Conservation (phyloP, 2,329 filamentous ascomycete genomes). For the Pseudogymnoascus sp. region DNA sequence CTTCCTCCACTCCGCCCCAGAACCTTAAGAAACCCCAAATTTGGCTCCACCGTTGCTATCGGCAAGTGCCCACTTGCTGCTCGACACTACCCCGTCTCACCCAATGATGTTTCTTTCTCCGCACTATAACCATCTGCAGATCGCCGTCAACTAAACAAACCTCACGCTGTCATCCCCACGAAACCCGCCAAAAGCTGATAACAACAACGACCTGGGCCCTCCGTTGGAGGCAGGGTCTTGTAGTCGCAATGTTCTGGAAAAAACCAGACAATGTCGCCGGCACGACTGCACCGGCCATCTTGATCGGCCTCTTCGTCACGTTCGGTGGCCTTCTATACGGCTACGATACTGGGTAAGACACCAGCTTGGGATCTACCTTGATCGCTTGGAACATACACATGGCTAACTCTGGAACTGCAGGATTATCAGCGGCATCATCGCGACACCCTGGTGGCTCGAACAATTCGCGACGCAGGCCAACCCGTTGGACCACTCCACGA, state of each 20-base stretch:
- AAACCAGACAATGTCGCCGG: conserved; percentile 70
- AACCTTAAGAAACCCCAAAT: conserved; percentile 8
- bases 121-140: conserved; percentile 6
- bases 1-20: background rate
- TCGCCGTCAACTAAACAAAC: conserved; percentile 5
- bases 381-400: background rate
- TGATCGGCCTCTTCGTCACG: conserved; percentile 64
- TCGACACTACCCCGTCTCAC: background rate
- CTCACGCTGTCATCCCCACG: background rate
- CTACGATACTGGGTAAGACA: conserved; percentile 61
- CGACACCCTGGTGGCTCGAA: conserved; percentile 58
- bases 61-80: conserved; percentile 3
- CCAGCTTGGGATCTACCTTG: background rate
- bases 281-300: conserved; percentile 63
- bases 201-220: conserved; percentile 5
- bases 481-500: conserved; percentile 26
- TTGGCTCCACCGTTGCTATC: background rate
- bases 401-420: conserved; percentile 31
- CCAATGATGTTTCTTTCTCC: conserved; percentile 7
- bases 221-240: conserved; percentile 7
- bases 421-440: conserved; percentile 64
- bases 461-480: conserved; percentile 48
- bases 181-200: conserved; percentile 2
- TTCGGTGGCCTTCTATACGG: conserved; percentile 62
- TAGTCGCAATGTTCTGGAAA: conserved; percentile 40